These are phyloP conservation scores for Morella rubra DNA, from an alignment of 306 rosid species.

Conservation along the genomic window DNA sequence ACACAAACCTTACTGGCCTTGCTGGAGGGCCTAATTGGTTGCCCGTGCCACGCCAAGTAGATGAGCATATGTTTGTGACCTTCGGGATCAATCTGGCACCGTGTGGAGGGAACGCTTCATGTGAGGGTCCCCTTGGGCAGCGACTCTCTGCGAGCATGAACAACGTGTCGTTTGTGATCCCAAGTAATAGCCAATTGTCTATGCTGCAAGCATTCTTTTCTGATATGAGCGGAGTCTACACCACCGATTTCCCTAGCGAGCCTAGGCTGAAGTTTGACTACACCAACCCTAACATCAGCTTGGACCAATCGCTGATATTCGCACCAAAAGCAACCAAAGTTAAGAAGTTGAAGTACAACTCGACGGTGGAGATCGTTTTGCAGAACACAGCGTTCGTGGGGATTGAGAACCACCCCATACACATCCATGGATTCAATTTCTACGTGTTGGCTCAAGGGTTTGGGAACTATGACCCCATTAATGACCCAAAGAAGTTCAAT, in stretches of 20 bases:
- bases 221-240: constrained; percentile 45
- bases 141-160: constrained; percentile 50
- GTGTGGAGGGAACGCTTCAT: constrained; percentile 36
- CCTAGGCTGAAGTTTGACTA: constrained; percentile 47
- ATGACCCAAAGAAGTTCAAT: neutral
- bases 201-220: constrained; percentile 50
- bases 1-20: constrained; percentile 39
- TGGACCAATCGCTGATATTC: neutral
- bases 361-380: constrained; percentile 56
- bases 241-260: constrained; percentile 42
- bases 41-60: constrained; percentile 44
- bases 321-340: constrained; percentile 52
- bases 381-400: constrained; percentile 48
- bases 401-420: constrained; percentile 31
- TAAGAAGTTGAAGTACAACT: constrained; percentile 50
- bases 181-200: constrained; percentile 30
- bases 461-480: constrained; percentile 19
- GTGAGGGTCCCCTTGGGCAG: constrained; percentile 18
- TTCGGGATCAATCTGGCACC: constrained; percentile 32
- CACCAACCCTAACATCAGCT: constrained; percentile 19
- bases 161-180: constrained; percentile 39
- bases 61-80: constrained; percentile 56
- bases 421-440: constrained; percentile 34
- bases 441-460: constrained; percentile 43
- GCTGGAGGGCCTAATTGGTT: constrained; percentile 52